Conservation (phyloP, 768 basidiomycete species). For the Russula lepida region DNA sequence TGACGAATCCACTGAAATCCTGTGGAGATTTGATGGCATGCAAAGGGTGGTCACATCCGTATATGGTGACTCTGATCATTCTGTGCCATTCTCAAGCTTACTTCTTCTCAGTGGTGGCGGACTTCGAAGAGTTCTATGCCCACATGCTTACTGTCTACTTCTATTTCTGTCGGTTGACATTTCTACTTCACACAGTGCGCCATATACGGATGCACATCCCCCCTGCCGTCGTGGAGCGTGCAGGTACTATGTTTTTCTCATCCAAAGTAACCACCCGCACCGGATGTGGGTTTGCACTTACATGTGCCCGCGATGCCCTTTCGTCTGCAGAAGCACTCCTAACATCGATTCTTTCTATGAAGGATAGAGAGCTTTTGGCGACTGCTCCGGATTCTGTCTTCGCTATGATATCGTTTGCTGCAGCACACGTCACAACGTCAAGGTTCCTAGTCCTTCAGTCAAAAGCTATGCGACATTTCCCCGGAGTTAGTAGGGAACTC, state of each 20-base stretch:
- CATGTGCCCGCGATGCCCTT: constrained; percentile 35
- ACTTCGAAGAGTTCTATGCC: constrained; percentile 36
- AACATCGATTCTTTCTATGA: constrained; percentile 28
- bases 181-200: constrained; percentile 32
- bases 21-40: constrained; percentile 18
- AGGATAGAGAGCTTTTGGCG: constrained; percentile 31
- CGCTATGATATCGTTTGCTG: constrained; percentile 36
- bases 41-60: constrained; percentile 18
- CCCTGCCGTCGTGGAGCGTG: background rate
- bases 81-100: constrained; percentile 10
- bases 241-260: background rate
- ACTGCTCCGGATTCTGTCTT: constrained; percentile 37
- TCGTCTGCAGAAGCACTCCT: constrained; percentile 33
- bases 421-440: constrained; percentile 35
- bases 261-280: constrained; percentile 7
- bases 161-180: constrained; percentile 33
- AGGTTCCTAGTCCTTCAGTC: constrained; percentile 29
- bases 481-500: constrained; percentile 15
- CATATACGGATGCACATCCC: constrained; percentile 20
- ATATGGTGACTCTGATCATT: constrained; percentile 1
- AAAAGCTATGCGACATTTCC: constrained; percentile 2
- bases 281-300: constrained; percentile 25
- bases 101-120: constrained; percentile 34
- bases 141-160: constrained; percentile 35
- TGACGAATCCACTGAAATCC: constrained; percentile 11